Percentiles rank a stretch among this genome's conserved stretches.
Evolutionary conservation across 1,284 basidiomycete genomes (phyloP).

Genomic region (Ustilago vetiveriae): DNA sequence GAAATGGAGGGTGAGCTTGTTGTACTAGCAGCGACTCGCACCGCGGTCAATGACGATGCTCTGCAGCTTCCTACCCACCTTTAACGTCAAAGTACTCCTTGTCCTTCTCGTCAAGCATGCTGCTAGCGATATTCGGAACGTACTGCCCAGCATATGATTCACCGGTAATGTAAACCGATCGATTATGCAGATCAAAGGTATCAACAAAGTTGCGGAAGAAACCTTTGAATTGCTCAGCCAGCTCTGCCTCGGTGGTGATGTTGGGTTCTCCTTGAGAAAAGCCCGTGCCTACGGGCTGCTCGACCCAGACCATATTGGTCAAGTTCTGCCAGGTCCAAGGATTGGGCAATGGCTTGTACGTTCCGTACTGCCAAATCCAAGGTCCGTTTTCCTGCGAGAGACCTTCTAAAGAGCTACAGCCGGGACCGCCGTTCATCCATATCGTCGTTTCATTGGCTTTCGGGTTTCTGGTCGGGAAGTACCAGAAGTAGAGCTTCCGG

Average conservation of each 20-base stretch:
- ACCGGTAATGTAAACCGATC: slow-evolving; percentile 54
- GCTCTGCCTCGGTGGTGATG: slow-evolving; percentile 69
- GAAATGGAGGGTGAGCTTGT: too few species aligned
- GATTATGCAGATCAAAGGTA: slow-evolving; percentile 52
- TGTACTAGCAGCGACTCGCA: too few species aligned
- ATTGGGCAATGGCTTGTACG: slow-evolving; percentile 75
- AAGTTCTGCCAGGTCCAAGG: slow-evolving; percentile 83
- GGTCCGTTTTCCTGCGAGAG: slow-evolving; percentile 84
- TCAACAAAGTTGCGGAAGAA: slow-evolving; percentile 58
- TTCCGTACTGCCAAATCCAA: slow-evolving; percentile 74
- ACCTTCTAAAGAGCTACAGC: slow-evolving; percentile 80
- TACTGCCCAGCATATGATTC: slow-evolving; percentile 96
- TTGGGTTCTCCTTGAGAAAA: slow-evolving; percentile 79
- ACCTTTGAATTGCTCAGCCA: slow-evolving; percentile 66
- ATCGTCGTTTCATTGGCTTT: slow-evolving; percentile 80
- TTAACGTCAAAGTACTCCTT: slow-evolving; percentile 54
- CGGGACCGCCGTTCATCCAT: slow-evolving; percentile 72
- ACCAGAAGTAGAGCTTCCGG: slow-evolving; percentile 81
- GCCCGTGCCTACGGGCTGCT: slow-evolving; percentile 85
- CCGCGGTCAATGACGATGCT: too few species aligned
- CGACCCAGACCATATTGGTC: slow-evolving; percentile 77
- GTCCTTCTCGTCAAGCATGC: slow-evolving; percentile 47
- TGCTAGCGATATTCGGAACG: slow-evolving; percentile 82
- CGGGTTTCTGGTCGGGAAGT: slow-evolving; percentile 79
- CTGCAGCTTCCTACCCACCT: too few species aligned